These are phyloP conservation scores for Colletotrichum chrysophilum DNA, from an alignment of 2,329 filamentous ascomycete species.

Conservation along the genomic window DNA sequence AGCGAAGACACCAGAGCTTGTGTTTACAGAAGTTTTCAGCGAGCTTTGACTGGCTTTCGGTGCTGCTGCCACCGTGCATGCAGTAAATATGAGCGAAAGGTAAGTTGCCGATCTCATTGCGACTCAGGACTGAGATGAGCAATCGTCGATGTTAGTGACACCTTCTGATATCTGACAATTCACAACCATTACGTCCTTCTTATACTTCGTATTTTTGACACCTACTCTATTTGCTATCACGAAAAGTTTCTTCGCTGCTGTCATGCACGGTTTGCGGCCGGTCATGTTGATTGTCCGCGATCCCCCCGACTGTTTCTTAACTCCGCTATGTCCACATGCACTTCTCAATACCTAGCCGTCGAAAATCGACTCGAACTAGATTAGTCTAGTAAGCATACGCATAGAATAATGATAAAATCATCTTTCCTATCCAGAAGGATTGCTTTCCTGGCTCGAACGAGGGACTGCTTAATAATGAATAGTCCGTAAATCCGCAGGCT, in stretches of 20 bases:
- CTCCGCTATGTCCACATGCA: neutral
- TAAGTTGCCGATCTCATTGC: neutral
- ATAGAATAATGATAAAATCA: neutral
- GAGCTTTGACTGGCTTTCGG: neutral
- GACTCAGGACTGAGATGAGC: neutral
- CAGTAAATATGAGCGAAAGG: neutral
- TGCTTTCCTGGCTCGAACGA: neutral
- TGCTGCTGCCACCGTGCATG: neutral
- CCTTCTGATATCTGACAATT: neutral
- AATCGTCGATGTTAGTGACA: neutral
- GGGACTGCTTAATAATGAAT: neutral
- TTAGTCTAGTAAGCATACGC: neutral
- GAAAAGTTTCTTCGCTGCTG: neutral
- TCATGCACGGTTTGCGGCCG: neutral
- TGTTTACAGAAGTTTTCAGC: neutral
- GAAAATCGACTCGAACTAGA: neutral
- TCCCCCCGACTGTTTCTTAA: neutral
- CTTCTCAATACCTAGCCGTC: neutral
- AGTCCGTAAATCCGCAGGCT: neutral
- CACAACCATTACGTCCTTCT: neutral
- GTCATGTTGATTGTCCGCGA: neutral
- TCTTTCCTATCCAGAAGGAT: neutral
- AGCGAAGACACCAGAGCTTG: neutral
- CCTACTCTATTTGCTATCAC: neutral
- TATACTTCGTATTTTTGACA: neutral